These are phyloP conservation scores for Colletotrichum shisoi DNA, from an alignment of 2,329 filamentous ascomycete genomes.

Conservation along the genomic window DNA sequence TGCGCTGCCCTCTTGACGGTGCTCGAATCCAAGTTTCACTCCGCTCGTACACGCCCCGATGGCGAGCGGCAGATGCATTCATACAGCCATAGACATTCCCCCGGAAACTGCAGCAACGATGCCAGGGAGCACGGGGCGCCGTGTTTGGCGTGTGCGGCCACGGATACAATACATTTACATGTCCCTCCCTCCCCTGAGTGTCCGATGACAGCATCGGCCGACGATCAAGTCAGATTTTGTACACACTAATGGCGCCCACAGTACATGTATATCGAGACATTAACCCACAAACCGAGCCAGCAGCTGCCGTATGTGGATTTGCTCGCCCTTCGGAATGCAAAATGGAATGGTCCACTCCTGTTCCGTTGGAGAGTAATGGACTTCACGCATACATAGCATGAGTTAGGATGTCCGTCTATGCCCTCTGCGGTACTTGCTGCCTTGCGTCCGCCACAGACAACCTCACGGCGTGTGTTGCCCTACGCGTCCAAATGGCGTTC, in stretches of 20 bases:
- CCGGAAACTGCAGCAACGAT: constrained; percentile 8
- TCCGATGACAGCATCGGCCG: not conserved
- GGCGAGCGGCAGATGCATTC: not conserved
- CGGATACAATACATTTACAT: not conserved
- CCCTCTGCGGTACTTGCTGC: not conserved
- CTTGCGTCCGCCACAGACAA: not conserved
- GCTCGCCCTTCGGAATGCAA: not conserved
- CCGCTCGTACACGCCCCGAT: not conserved
- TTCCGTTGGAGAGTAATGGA: not conserved
- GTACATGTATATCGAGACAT: not conserved
- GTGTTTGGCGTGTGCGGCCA: not conserved
- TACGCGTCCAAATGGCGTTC: not conserved
- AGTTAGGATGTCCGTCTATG: not conserved
- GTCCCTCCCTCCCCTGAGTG: not conserved
- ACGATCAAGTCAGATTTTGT: not conserved
- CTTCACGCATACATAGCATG: not conserved
- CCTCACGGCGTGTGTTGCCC: not conserved
- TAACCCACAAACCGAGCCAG: not conserved
- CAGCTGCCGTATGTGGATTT: not conserved
- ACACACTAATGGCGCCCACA: not conserved
- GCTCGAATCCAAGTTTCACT: not conserved
- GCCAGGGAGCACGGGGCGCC: constrained; percentile 1
- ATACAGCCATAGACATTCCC: not conserved
- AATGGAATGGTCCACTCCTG: not conserved
- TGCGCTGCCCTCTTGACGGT: not conserved